Evolutionary conservation across 129 eudicot genomes (phyloP), one percentile per base, ranked within the genome.

Genomic region (Kitagawia praeruptora): DNA sequence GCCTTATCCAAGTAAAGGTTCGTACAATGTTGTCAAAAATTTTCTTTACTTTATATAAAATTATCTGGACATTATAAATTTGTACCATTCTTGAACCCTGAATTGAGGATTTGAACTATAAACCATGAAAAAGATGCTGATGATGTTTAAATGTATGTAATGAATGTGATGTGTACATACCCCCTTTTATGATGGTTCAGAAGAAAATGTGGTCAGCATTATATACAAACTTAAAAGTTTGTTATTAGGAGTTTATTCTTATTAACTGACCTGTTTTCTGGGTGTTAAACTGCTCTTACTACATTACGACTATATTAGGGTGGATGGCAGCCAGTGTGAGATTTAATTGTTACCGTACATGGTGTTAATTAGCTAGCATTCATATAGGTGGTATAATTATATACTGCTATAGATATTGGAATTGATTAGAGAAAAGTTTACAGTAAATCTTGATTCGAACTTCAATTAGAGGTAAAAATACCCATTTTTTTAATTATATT

Each of bases 1-100:
- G 93, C 25, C 79, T 83, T 67, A 87, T 96, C 87, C 99, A 96
- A 89, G 99, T 96, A 81, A 98, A 96, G 99, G 99, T 96, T 78
- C 77, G 21, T 25, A 15, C 23, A 15, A 37, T 14, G 41, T 5
- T 18, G 44, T 34, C 5, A 28, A 28, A 16, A 3, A 4, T 16
- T 37, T 6, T 15, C 11, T 25, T 0, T 28, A 6, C 2, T 27
- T 28, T 12, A 21, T 31, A 66, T 66, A 31, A 31, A 67, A 61
- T n/a, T 67, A 12, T 66, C 23, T 34, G 2, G 4, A 25, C 19
- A 31, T 31, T 39, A 0, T 38, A 18, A 37, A 7, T 19, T 70
- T 40, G 1, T 70, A 18, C 47, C 75, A 40, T 6, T 28, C 42
- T 69, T 14, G 3, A n/a, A 31, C 73, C 34, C 40, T 67, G 41